Percentiles rank a stretch among this genome's conserved stretches.
Conservation (phyloP, 1,284 basidiomycete species). For the Abortiporus biennis region DNA sequence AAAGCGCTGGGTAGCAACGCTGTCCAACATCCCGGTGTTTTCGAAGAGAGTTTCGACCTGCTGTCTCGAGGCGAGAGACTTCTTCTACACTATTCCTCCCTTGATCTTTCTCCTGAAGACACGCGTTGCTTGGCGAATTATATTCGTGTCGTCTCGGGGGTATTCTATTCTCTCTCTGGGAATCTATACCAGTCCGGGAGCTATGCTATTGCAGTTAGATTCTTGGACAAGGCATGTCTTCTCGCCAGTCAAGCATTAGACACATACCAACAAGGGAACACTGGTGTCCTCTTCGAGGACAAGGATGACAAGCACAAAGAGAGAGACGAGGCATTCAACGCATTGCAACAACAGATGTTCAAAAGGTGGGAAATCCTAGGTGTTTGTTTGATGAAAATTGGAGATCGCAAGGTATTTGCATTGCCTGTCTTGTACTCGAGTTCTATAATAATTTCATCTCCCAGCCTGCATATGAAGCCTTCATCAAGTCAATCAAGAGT, state of each 20-base stretch:
- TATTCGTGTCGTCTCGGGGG: constrained; percentile 59
- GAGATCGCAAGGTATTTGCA: constrained; percentile 54
- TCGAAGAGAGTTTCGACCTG: no score
- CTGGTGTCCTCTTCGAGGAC: not conserved
- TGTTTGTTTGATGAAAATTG: constrained; percentile 67
- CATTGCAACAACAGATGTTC: constrained; percentile 57
- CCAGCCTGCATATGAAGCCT: constrained; percentile 57
- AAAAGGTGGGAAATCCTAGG: constrained; percentile 77
- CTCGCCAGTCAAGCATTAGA: constrained; percentile 29
- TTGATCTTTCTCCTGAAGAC: no score
- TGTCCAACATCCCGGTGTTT: no score
- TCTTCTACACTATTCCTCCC: no score
- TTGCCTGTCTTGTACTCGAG: not conserved
- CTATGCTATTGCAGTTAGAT: constrained; percentile 57
- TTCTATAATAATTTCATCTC: constrained; percentile 4
- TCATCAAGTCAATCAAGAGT: constrained; percentile 41
- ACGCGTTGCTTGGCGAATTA: no score
- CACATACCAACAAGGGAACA: not conserved
- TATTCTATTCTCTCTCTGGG: constrained; percentile 60
- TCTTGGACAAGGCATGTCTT: constrained; percentile 54
- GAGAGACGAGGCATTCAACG: constrained; percentile 40
- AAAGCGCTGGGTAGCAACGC: no score
- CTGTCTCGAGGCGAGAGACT: no score
- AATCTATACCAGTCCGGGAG: constrained; percentile 54
- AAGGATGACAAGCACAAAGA: constrained; percentile 18